Base-by-base conservation (phyloP, 768 basidiomycete species). In the Tylopilus rubrobrunneus region DNA sequence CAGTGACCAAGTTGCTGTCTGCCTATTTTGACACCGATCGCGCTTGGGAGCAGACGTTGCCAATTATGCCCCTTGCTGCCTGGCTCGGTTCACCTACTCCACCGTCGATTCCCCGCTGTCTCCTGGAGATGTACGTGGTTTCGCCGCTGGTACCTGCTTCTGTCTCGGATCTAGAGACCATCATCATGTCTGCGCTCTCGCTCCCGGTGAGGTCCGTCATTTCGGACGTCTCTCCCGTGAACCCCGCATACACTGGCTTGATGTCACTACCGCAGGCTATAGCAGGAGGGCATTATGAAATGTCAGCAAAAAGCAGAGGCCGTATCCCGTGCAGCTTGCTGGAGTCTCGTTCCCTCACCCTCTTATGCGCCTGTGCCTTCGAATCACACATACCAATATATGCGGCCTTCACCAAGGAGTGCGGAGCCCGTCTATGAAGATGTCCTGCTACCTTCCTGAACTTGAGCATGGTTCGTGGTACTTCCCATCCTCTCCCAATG, bases 91-190 rank as follows among this genome's bases (percentile, higher is more conserved):
- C 76, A 36, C 61, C 69, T 37, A 67, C 73, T 0, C 57, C 68
- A 5, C 61, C 67, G 0, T 65, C 66, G 37, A 70, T 77, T 17
- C 73, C 74, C 2, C 65, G 69, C 7, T 67, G 71, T 49, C 70
- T 76, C 55, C 65, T 85, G 29, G 70, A 79, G 34, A 63, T 78
- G 12, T 85, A 83, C 61, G 68, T 68, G 51, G 57, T 70, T n/a
- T 64, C 75, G 65, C 71, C 58, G 47, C 55, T 41, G 28, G 67
- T 71, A 5, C 71, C 84, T 9, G 9, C 21, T 42, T 56, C 61
- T 1, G 3, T 58, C 0, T 57, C 67, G 7, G 81, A 84, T 37
- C 79, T 81, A 73, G 76, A 77, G 40, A 48, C 55, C 2, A 62
- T 76, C 7, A 58, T 87, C 17, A 58, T 78, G 1, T 74, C 73